Base-by-base conservation (phyloP, 257 asterid species). In the Nicotiana benthamiana region DNA sequence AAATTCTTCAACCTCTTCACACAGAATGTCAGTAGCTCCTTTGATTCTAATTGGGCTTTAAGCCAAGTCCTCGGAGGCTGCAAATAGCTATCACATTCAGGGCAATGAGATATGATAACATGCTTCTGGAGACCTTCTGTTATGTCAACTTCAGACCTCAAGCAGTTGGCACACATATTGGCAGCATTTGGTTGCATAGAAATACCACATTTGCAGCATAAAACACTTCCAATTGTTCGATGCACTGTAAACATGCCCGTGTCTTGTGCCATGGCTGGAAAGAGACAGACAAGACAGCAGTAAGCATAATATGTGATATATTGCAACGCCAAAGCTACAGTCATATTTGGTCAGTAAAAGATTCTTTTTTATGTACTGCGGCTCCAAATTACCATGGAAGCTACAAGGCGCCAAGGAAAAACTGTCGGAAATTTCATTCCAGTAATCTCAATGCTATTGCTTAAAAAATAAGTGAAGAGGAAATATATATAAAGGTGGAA, bases 1-100 rank as follows among this genome's bases (percentile, higher is more conserved):
- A 74, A 74, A 74, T 74, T 74, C 61, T 74, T 74, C 43, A 74
- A 74, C 43, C 79, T 74, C 79, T 74, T 74, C 79, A 74, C 61
- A 74, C 79, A 74, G 60, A 74, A 74, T 8, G 79, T 48, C 79
- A 74, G 51, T 48, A 74, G 61, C 43, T 74, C 79, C 40, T 74
- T 74, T 48, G 79, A 74, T 26, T 74, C 79, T 48, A 74, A 24
- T 24, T 74, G 79, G 36, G 61, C 60, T 8, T 74, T 74, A 15
- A 74, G 51, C 79, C 79, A 74, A 26, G 79, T 74, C 61, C 61
- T 74, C 18, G 79, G 79, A 74, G 61, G 61, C 20, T 74, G 43
- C 61, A 74, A 74, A 48, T 74, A 74, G 36, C 79, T 48, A 48
- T 46, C 61, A 74, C 79, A 74, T 74, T 74, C 79, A 74, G 79